These are phyloP conservation scores for Emmonsia crescens DNA, from an alignment of 2,329 filamentous ascomycete species.

Conservation along the genomic window DNA sequence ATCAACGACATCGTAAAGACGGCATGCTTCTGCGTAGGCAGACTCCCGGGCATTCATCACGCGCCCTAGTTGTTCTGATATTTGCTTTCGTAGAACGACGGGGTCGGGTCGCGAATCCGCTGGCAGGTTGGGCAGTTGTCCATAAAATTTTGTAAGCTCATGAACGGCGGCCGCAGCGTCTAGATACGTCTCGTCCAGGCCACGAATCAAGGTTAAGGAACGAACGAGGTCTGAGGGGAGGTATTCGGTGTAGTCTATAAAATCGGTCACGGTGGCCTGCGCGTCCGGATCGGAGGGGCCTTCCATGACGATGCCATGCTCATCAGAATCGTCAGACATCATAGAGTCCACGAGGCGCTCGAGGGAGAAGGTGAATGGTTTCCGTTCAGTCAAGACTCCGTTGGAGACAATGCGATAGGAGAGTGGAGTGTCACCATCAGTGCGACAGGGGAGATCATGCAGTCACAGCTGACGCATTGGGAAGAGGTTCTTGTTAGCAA, in stretches of 20 bases:
- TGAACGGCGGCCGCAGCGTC: slow-evolving; percentile 32
- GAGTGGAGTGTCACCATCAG: slow-evolving; percentile 16
- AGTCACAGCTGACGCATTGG: slow-evolving; percentile 12
- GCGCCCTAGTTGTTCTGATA: slow-evolving; percentile 45
- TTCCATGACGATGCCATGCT: slow-evolving; percentile 35
- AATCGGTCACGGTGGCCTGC: slow-evolving; percentile 56
- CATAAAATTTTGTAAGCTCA: slow-evolving; percentile 33
- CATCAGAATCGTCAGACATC: slow-evolving; percentile 34
- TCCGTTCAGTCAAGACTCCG: slow-evolving; percentile 3
- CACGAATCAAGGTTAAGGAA: slow-evolving; percentile 50
- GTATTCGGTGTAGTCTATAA: slow-evolving; percentile 59
- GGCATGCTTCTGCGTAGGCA: slow-evolving; percentile 45
- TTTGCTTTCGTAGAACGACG: slow-evolving; percentile 42
- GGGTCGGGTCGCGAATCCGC: slow-evolving; percentile 41
- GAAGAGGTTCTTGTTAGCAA: not conserved
- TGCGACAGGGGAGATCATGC: slow-evolving; percentile 10
- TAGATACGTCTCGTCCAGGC: slow-evolving; percentile 36
- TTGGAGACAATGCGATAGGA: slow-evolving; percentile 4
- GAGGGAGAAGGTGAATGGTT: slow-evolving; percentile 1
- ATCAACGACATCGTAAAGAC: slow-evolving; percentile 47
- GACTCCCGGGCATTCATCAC: slow-evolving; percentile 47
- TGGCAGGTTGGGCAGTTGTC: slow-evolving; percentile 41
- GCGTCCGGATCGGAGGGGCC: slow-evolving; percentile 51
- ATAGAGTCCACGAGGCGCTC: slow-evolving; percentile 8
- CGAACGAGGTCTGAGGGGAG: slow-evolving; percentile 54